A percentile compares a stretch with the other conserved stretches of the same genome.
These are phyloP conservation scores for Ceratocystis ficicola DNA, from an alignment of 2,329 filamentous ascomycete genomes.

Conservation along the genomic window DNA sequence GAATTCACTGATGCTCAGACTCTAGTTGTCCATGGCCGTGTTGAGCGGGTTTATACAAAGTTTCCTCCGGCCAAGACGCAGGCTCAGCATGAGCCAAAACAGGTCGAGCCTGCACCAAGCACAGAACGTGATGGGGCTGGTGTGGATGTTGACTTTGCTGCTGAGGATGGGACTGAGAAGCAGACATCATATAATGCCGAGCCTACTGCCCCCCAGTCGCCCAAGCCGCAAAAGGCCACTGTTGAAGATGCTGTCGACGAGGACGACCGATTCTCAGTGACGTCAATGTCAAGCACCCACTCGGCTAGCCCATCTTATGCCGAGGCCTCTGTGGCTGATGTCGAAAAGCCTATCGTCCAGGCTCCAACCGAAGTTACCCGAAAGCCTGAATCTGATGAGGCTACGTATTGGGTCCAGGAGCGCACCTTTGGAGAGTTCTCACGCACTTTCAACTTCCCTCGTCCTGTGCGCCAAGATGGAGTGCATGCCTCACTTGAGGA, in stretches of 20 bases:
- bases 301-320: slow-evolving; percentile 24
- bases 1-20: slow-evolving; percentile 70
- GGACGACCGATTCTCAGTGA: slow-evolving; percentile 26
- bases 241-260: slow-evolving; percentile 46
- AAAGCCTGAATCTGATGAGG: slow-evolving; percentile 29
- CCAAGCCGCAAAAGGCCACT: slow-evolving; percentile 43
- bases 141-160: slow-evolving; percentile 33
- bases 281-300: slow-evolving; percentile 23
- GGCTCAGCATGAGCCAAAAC: not conserved
- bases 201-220: slow-evolving; percentile 25
- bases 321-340: slow-evolving; percentile 24
- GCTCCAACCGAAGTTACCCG: slow-evolving; percentile 35
- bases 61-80: slow-evolving; percentile 25
- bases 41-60: slow-evolving; percentile 50
- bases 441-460: slow-evolving; percentile 56
- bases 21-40: slow-evolving; percentile 55
- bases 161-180: slow-evolving; percentile 11
- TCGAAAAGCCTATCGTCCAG: slow-evolving; percentile 25
- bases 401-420: slow-evolving; percentile 61
- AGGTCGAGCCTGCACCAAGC: slow-evolving; percentile 29
- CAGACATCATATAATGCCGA: not conserved
- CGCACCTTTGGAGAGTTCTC: slow-evolving; percentile 55
- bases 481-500: slow-evolving; percentile 53
- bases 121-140: slow-evolving; percentile 37
- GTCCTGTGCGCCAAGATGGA: slow-evolving; percentile 47